Evolutionary conservation across 768 basidiomycete species (phyloP), one percentile per base, ranked within the genome.

Genomic region (Leccinum barrowsii): DNA sequence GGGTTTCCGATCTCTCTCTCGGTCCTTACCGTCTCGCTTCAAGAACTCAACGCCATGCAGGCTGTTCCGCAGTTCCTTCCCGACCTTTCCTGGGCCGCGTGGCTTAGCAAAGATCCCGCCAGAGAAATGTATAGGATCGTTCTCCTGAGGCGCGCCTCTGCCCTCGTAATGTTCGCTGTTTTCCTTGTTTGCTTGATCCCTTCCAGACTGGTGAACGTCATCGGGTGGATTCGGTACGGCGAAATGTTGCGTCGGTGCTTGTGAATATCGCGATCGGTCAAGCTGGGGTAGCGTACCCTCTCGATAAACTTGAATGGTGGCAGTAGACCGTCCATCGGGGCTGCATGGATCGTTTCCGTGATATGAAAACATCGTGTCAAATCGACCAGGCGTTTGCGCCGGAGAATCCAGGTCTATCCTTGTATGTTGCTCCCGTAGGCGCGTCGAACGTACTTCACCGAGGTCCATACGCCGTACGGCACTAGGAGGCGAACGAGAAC

Each of bases 11-110:
- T 80, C 53, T 82, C 80, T 70, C 78, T 86, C 64, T 76, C 78
- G 65, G 62, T 77, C 81, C 63, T 72, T 80, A 24, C 68, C 70
- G 46, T 73, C 74, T 53, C 71, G 70, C 49, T 64, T 67, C 26
- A 66, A 37, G 42, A 68, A 56, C 21, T 76, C 73, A 22, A 65
- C 63, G 12, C 71, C 60, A 19, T 73, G 67, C 21, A 81, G 51
- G 37, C 83, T 76, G 59, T 82, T 87, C 10, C 80, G 81, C 68
- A 81, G 77, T 58, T 84, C 82, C 60, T 77, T 79, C n/a, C 77
- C 77, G 19, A 77, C 66, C 28, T 60, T 62, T 19, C 69, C 73
- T 52, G 66, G 71, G 50, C 63, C 62, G 15, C 51, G 75, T 59
- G 52, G 69, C 24, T 67, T 72, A 28, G 64, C 67, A 34, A 75